Percentiles rank a stretch among this genome's conserved stretches.
Conservation (phyloP, 345 rosid species). For the Camelina laxa region DNA sequence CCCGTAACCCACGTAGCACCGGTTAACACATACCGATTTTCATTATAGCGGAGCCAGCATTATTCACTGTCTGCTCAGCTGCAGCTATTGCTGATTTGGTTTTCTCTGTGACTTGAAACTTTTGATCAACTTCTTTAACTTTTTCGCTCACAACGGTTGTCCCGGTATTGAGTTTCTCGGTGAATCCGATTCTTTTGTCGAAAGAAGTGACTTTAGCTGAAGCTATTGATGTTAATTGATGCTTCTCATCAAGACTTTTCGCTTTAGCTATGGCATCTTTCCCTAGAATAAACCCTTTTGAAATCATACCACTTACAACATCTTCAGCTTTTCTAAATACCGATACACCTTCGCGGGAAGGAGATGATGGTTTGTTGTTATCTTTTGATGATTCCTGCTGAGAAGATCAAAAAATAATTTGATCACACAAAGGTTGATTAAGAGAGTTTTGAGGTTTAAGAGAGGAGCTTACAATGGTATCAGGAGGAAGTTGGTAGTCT, state of each 20-base stretch:
- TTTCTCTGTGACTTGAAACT: slow-evolving; percentile 88
- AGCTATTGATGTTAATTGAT: slow-evolving; percentile 76
- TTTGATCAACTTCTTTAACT: slow-evolving; percentile 87
- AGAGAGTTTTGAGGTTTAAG: background rate
- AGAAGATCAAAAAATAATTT: background rate
- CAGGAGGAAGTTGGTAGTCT: slow-evolving; percentile 76
- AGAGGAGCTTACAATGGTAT: slow-evolving; percentile 53
- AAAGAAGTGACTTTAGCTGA: slow-evolving; percentile 77
- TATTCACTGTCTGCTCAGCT: slow-evolving; percentile 76
- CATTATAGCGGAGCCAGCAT: slow-evolving; percentile 86
- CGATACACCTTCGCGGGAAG: slow-evolving; percentile 54
- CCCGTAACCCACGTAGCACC: slow-evolving; percentile 81
- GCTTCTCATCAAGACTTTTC: slow-evolving; percentile 79
- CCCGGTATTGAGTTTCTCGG: slow-evolving; percentile 72
- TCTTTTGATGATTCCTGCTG: slow-evolving; percentile 47
- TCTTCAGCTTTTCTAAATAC: slow-evolving; percentile 81
- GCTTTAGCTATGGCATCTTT: slow-evolving; percentile 84
- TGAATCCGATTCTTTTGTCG: slow-evolving; percentile 76
- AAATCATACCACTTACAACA: slow-evolving; percentile 75
- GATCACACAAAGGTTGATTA: background rate
- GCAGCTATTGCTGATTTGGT: slow-evolving; percentile 80
- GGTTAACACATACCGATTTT: slow-evolving; percentile 73
- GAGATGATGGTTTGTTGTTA: slow-evolving; percentile 41
- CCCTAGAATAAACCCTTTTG: slow-evolving; percentile 81
- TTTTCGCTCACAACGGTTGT: slow-evolving; percentile 68